Base-by-base conservation (phyloP, 108 stramenopile genomes). In the Cyclotella choctawhatcheeana region DNA sequence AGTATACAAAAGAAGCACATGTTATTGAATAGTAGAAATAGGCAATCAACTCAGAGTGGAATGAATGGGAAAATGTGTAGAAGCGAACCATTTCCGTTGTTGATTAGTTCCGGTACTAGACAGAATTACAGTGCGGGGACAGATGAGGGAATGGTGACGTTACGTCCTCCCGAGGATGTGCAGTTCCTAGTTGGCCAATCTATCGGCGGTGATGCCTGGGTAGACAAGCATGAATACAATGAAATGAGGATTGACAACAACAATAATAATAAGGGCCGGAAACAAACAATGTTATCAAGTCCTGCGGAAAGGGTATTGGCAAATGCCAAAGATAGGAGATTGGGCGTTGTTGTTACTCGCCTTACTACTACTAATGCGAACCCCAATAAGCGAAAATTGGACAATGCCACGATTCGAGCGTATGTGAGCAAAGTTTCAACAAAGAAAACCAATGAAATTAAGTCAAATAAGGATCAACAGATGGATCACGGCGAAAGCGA, bases 41-140 rank as follows among this genome's bases (percentile, higher is more conserved):
- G 20, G 12, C n/a, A n/a, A n/a, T n/a, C n/a, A n/a, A n/a, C n/a
- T n/a, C n/a, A 27, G 2, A 45, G 4, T 21, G 31, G 30, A 68
- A 51, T 58, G 3, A 22, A 40, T 35, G 51, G 53, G 24, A 25
- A 32, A 25, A 32, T 32, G n/a, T 73, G 58, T n/a, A 69, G 33
- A 35, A 58, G 44, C 53, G 69, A 74, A 14, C 48, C 61, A 64
- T 80, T 84, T 26, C 81, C 67, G 24, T 64, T 89, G 14, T 16
- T 92, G 6, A 3, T 92, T 0, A 86, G 86, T 76, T 92, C 91
- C 1, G 88, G 91, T 16, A 58, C 80, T 30, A 80, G 90, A n/a
- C 67, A 84, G 29, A 84, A 79, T 44, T 83, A 77, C 26, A 69
- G 59, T 21, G 31, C n/a, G 16, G 69, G 77, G 3, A 63, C 71